A percentile compares a stretch with the other conserved stretches of the same genome.
phyloP scores from a whole-genome alignment of 2,329 filamentous ascomycete species.

The Diaporthe sp. region DNA sequence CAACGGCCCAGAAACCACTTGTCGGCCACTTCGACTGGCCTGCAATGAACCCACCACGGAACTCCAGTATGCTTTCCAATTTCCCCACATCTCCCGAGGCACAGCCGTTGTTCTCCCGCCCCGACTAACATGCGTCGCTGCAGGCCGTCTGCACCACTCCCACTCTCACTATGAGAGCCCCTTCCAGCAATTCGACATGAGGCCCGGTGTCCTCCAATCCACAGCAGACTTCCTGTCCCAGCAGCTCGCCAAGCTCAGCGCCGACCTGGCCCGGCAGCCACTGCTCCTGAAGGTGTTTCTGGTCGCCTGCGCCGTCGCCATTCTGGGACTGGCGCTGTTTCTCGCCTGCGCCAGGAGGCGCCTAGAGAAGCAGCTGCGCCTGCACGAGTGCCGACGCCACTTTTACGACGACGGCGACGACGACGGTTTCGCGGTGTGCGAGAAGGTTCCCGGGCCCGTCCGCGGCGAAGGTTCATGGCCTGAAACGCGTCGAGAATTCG shows the following conservation, averaged over 20 bases:
- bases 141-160: constrained; percentile 11
- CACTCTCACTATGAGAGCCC: constrained; percentile 37
- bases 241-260: background rate
- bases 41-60: constrained; percentile 14
- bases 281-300: background rate
- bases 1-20: constrained; percentile 31
- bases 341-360: background rate
- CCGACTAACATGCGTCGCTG: background rate
- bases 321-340: background rate
- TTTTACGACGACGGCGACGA: background rate
- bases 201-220: background rate
- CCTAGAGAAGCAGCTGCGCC: background rate
- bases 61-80: background rate
- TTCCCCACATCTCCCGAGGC: background rate
- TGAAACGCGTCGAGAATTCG: constrained; percentile 14
- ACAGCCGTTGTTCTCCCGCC: background rate
- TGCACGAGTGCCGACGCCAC: background rate
- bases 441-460: background rate
- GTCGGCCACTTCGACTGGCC: constrained; percentile 23
- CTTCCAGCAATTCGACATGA: constrained; percentile 33
- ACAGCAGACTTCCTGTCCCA: background rate
- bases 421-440: background rate
- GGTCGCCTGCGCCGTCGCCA: background rate
- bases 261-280: background rate
- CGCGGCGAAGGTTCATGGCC: background rate